phyloP scores from a whole-genome alignment of 306 rosid species.

The Biancaea sappan region DNA sequence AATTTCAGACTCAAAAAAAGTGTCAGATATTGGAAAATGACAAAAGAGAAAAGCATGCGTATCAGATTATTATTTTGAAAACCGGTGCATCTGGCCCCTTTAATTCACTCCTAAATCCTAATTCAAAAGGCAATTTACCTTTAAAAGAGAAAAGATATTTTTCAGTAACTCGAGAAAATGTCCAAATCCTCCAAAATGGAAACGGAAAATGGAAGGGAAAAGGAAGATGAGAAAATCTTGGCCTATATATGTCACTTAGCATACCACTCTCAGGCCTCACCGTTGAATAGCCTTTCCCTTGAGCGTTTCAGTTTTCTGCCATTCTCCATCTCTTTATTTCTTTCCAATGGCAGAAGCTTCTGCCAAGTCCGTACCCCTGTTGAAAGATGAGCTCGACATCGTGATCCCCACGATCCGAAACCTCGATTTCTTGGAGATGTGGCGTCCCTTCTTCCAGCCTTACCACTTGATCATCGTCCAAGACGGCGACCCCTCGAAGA shows the following conservation, averaged over 20 bases:
- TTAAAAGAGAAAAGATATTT: too few species aligned
- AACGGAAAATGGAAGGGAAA: too few species aligned
- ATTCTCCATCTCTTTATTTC: neutral
- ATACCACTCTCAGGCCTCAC: neutral
- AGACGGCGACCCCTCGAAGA: constrained; percentile 45
- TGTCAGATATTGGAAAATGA: too few species aligned
- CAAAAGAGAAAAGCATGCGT: too few species aligned
- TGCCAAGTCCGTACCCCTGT: neutral
- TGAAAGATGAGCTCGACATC: constrained; percentile 47
- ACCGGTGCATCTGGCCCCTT: too few species aligned
- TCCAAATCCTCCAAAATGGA: neutral
- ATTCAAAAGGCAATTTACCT: too few species aligned
- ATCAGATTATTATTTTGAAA: too few species aligned
- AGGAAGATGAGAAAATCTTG: too few species aligned
- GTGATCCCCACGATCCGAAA: constrained; percentile 48
- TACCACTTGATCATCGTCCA: constrained; percentile 48
- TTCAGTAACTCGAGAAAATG: neutral
- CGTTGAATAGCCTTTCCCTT: neutral
- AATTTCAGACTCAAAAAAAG: too few species aligned
- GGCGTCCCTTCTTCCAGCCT: constrained; percentile 45
- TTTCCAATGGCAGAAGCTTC: constrained; percentile 3
- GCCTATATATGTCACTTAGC: neutral
- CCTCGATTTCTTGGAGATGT: constrained; percentile 52
- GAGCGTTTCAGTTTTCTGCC: neutral
- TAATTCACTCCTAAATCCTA: too few species aligned